Evolutionary conservation across 2,329 filamentous ascomycete genomes (phyloP), one percentile per base, ranked within the genome.

Genomic region (Aureobasidium melanogenum): DNA sequence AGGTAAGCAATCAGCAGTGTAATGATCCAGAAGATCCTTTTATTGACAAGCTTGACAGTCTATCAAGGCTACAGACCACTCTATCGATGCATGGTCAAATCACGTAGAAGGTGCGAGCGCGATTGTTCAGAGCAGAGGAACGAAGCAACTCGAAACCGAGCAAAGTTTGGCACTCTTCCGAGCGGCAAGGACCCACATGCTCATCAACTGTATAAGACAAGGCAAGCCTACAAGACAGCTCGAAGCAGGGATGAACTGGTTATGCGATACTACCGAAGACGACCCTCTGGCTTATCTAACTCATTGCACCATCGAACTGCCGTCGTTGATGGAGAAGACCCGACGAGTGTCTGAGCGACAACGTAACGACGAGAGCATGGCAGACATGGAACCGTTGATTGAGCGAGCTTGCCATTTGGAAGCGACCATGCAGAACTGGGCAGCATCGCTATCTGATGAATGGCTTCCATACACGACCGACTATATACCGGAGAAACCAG

Each of bases 21-120:
- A 0, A 4, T 10, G n/a, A 3, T 2, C 5, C 5, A 28, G 36
- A 24, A 1, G 4, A 12, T 14, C 1, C 2, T 3, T 17, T 39
- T 5, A 19, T 24, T 39, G 15, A 28, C 9, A 7, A 30, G 10
- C 24, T 41, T 24, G 15, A 41, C 46, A 63, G 62, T 61, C 62
- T 5, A 62, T 61, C 15, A 58, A 41, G 39, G 50, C 58, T 15
- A 57, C 76, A 3, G 74, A 76, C 38, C 69, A 77, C 58, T 76
- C 78, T 26, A 76, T 81, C 22, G 73, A 77, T 17, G 77, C 78
- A 22, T 84, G 83, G 64, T 80, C 79, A 57, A 80, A 79, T 6
- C 84, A 87, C 68, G 79, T 86, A 48, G 76, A 80, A 66, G 84
- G 84, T 1, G 84, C 83, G 2, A 77, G 82, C 47, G 82, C 84